Conservation (phyloP, 2,329 filamentous ascomycete genomes). For the Macrophomina phaseolina region DNA sequence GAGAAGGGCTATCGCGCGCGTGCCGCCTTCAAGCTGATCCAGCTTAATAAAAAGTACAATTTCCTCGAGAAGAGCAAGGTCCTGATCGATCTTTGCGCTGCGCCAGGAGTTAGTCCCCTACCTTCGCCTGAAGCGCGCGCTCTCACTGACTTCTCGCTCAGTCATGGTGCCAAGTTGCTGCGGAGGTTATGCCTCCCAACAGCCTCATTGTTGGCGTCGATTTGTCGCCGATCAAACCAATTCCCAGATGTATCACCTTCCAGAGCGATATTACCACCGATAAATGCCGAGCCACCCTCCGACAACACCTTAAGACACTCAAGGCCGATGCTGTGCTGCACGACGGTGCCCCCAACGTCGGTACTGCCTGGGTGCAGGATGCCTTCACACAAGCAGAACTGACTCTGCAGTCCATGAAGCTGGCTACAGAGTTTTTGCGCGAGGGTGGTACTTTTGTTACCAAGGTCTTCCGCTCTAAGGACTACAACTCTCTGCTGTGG, state of each 20-base stretch:
- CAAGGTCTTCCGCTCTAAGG: constrained; percentile 96
- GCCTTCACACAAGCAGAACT: constrained; percentile 97
- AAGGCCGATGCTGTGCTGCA: constrained; percentile 96
- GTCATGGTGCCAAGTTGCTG: constrained; percentile 96
- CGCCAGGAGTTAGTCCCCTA: constrained; percentile 74
- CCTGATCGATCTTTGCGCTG: constrained; percentile 94
- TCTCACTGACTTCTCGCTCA: constrained; percentile 39
- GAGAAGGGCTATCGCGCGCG: constrained; percentile 96
- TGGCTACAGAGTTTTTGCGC: constrained; percentile 90
- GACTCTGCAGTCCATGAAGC: constrained; percentile 85
- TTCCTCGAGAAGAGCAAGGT: constrained; percentile 98
- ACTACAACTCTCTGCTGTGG: constrained; percentile 95
- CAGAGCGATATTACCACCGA: constrained; percentile 98
- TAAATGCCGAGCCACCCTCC: constrained; percentile 88
- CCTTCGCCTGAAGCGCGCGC: background rate
- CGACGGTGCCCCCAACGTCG: constrained; percentile 96
- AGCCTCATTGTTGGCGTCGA: constrained; percentile 95
- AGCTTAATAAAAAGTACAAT: constrained; percentile 98
- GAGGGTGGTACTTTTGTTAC: constrained; percentile 94
- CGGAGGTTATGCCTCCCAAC: constrained; percentile 89
- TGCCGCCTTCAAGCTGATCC: constrained; percentile 97
- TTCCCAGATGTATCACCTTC: constrained; percentile 91
- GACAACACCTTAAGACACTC: constrained; percentile 90
- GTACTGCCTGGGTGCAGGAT: constrained; percentile 97
- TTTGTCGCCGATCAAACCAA: constrained; percentile 92